A percentile compares a stretch with the other conserved stretches of the same genome.
Conservation (phyloP, 2,329 filamentous ascomycete genomes). For the Talaromyces sp. region DNA sequence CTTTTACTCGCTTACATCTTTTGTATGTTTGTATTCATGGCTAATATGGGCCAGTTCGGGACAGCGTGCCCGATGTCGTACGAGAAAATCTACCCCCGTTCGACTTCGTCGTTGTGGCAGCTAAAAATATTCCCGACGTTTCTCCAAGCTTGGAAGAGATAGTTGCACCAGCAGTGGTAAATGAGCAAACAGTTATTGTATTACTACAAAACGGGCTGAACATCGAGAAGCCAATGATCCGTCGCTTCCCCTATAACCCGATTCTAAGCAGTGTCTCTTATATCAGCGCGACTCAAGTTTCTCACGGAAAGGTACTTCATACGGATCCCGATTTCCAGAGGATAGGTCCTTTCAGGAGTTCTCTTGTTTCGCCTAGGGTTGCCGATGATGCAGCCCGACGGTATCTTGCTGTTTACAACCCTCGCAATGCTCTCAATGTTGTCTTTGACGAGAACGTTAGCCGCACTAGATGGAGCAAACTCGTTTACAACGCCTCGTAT, state of each 20-base stretch:
- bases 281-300: constrained; percentile 46
- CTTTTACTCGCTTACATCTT: not conserved
- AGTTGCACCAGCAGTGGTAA: constrained; percentile 47
- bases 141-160: constrained; percentile 45
- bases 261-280: constrained; percentile 50
- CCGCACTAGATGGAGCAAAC: constrained; percentile 25
- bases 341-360: constrained; percentile 45
- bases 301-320: constrained; percentile 46
- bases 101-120: constrained; percentile 54
- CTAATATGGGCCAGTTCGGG: constrained; percentile 33
- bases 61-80: constrained; percentile 43
- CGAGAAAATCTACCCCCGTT: constrained; percentile 26
- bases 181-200: constrained; percentile 46
- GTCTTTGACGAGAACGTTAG: constrained; percentile 29
- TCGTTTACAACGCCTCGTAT: constrained; percentile 47
- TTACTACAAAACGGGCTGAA: constrained; percentile 57
- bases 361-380: constrained; percentile 3
- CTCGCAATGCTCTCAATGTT: constrained; percentile 40
- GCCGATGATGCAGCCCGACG: constrained; percentile 29
- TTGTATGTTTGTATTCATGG: not conserved
- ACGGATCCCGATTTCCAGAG: constrained; percentile 46
- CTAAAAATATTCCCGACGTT: constrained; percentile 55
- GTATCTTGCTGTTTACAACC: constrained; percentile 46
- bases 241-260: constrained; percentile 46
- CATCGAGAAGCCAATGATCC: constrained; percentile 50